Evolutionary conservation across 2,329 filamentous ascomycete species (phyloP).

Genomic region (Phyllosticta citribraziliensis): DNA sequence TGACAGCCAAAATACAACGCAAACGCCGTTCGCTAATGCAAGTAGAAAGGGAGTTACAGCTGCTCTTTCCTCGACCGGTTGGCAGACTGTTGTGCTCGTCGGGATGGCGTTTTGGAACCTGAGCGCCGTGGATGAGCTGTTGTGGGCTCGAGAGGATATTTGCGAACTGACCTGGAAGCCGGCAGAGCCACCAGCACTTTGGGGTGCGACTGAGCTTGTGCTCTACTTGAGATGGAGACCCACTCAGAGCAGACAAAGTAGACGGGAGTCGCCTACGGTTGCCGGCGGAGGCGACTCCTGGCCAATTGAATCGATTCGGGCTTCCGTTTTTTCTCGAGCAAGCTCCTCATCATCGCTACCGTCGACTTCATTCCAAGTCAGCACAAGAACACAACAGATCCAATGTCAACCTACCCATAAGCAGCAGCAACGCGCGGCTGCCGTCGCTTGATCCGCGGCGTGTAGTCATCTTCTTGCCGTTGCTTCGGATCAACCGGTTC

Average conservation of each 20-base stretch:
- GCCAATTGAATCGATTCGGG: no score
- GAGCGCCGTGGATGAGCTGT: not conserved
- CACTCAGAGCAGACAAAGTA: no score
- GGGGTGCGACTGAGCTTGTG: not conserved
- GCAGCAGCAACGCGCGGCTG: slow-evolving; percentile 24
- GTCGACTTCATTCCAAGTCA: slow-evolving; percentile 1
- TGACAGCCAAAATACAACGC: not conserved
- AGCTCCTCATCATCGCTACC: not conserved
- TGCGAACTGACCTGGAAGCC: not conserved
- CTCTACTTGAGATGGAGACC: not conserved
- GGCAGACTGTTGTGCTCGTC: not conserved
- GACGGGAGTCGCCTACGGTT: no score
- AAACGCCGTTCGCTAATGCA: not conserved
- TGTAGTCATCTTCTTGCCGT: slow-evolving; percentile 27
- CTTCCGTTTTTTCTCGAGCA: no score
- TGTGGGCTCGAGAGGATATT: not conserved
- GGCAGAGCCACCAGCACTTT: not conserved
- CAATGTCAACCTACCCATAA: slow-evolving; percentile 20
- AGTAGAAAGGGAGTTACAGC: not conserved
- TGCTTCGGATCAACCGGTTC: slow-evolving; percentile 20
- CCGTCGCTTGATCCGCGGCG: slow-evolving; percentile 25
- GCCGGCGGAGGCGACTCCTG: no score
- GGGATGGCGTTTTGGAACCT: not conserved
- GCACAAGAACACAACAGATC: not conserved
- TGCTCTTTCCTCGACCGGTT: not conserved